Evolutionary conservation across 2,329 filamentous ascomycete genomes (phyloP), one percentile per base, ranked within the genome.

Genomic region (Cytospora piceicola): DNA sequence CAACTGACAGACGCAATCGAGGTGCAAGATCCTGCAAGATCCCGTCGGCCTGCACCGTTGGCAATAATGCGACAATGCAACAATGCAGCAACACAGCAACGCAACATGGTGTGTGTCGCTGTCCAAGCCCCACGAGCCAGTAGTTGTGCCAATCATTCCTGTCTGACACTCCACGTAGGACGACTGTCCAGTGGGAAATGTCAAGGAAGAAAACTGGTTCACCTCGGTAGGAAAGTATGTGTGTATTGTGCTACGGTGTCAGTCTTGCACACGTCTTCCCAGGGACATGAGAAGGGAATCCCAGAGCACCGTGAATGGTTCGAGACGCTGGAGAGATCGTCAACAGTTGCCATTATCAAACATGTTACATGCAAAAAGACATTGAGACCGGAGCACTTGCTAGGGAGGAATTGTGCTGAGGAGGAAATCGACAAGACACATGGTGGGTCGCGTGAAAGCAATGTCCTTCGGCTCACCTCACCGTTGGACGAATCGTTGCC

Each of bases 11-110:
- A 36, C 52, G 34, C 58, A 54, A 22, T 61, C 32, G 62, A 67
- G 39, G 58, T 65, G 58, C 58, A 61, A 67, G 65, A 67, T 67
- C 32, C 59, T 67, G 65, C 61, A 61, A 52, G 61, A 46, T 61
- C 24, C 65, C 65, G 65, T 39, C 42, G 27, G 29, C 24, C 61
- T 65, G 24, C 42, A 39, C 51, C 42, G 36, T 63, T 14, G n/a
- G 29, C 39, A 49, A 20, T 42, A 27, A 34, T 30, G 30, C 39
- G 29, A 20, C 53, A 27, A 34, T 30, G 30, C 39, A 39, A 24
- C 53, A 32, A 29, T 30, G 30, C n/a, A n/a, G n/a, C n/a, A n/a
- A n/a, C n/a, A n/a, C 39, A 39, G 20, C 53, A 32, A 29, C 27
- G 30, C 53, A 39, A 29, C 53, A 52, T 59, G 55, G 54, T 46